Base-by-base conservation (phyloP, 2,329 filamentous ascomycete genomes). In the Penicillium rolfsii region DNA sequence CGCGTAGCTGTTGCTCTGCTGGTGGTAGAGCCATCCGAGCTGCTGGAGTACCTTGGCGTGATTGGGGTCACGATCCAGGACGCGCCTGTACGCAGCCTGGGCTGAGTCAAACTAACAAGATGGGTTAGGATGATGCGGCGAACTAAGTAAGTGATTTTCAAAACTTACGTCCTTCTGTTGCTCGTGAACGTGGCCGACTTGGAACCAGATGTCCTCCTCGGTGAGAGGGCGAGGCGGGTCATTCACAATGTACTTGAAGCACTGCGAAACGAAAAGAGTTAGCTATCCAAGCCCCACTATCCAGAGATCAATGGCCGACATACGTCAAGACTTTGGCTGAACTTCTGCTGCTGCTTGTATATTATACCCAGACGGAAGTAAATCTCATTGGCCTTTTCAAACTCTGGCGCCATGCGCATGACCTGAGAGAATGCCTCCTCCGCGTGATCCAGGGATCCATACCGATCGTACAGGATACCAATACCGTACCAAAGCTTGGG, bases 291-390 rank as follows among this genome's bases (percentile, higher is more conserved):
- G 8, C 26, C 5, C 40, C n/a, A 9, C 5, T 12, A 5, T 48
- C 59, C 41, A 45, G 19, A n/a, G 26, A 19, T 55, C 16, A 49
- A 76, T 24, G 33, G 52, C 26, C 28, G 33, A 57, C 82, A 71
- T 82, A 96, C 93, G 79, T 98, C 95, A 49, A 98, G 83, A 82
- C 93, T 97, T 74, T 96, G 90, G 55, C 84, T 83, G 75, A 93
- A 99, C 76, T 98, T 98, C 64, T 93, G 89, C 75, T 98, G 95
- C 73, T 98, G 94, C 77, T 99, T 99, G 82, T 98, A 98, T 67
- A 99, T 98, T 81, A 99, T 99, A n/a, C 95, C 95, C 8, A 99
- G 85, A 30, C 95, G 88, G 80, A 99, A 99, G 77, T 98, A 99
- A 57, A 99, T 98, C 76, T 99, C 95, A 73, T 98, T 98, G 59